Percentiles rank a stretch among this genome's conserved stretches.
Conservation (phyloP, 192 early-diverging fungal genomes). For the Linnemannia hyalina region DNA sequence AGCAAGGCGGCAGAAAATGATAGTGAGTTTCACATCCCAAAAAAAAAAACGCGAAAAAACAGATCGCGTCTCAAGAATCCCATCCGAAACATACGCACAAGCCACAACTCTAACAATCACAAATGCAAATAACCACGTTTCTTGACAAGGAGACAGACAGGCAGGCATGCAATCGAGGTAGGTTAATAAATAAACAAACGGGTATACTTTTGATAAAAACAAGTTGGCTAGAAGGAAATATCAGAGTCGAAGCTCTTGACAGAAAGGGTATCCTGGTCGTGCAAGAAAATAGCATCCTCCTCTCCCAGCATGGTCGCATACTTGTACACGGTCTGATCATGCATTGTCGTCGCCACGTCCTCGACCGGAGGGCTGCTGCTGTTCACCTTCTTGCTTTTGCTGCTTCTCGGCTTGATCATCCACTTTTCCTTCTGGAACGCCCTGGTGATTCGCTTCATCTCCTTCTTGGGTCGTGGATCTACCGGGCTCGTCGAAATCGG, state of each 20-base stretch:
- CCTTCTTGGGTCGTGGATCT: background rate
- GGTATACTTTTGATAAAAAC: too few species aligned
- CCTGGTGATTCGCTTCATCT: slow-evolving; percentile 37
- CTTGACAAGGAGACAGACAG: background rate
- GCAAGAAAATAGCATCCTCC: background rate
- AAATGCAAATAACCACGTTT: too few species aligned
- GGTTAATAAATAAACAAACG: too few species aligned
- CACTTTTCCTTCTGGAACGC: slow-evolving; percentile 21
- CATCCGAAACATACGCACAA: background rate
- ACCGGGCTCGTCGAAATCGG: background rate
- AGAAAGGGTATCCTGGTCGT: slow-evolving; percentile 31
- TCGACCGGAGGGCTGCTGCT: background rate
- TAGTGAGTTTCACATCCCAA: background rate
- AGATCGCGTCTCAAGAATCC: background rate
- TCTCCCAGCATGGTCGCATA: background rate
- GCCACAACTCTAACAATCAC: background rate
- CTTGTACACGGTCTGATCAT: background rate
- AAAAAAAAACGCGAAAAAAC: background rate
- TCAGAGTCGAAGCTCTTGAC: slow-evolving; percentile 30
- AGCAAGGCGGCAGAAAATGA: too few species aligned
- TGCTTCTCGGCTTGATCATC: background rate
- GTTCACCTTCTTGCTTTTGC: background rate
- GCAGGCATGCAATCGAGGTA: too few species aligned
- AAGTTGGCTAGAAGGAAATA: background rate
- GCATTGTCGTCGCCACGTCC: background rate